Base-by-base conservation (phyloP, 169 alveolate genomes). In the Plasmodium cynomolgi region DNA sequence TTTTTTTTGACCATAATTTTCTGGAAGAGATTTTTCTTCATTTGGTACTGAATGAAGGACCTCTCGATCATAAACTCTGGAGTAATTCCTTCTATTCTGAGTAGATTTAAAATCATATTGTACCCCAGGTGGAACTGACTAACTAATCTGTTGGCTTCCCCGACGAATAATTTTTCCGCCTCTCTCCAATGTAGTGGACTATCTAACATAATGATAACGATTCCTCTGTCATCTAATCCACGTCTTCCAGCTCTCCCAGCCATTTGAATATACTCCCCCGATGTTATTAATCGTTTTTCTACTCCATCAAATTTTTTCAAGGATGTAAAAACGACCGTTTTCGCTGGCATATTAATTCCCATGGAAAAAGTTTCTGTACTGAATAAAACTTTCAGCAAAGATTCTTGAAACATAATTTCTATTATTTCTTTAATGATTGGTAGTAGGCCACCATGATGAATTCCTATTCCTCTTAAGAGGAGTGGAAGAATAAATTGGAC, bases 321-420 rank as follows among this genome's bases (percentile, higher is more conserved):
- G 29, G 96, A 93, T 2, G 99, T 99, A 96, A 99, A 99, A 7
- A 99, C 99, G 11, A 99, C 99, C 29, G 99, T 98, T 94, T 98
- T 98, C 1, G 99, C 99, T 50, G 99, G 99, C 99, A 99, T 99
- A 94, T 99, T 99, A 79, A 99, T 97, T 11, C 99, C 99, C 99
- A 99, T 98, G 37, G 99, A 98, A 95, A 99, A 99, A 8, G 99
- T 98, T 95, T 99, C 99, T 2, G 99, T 99, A 29, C 99, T 98
- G 95, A 99, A 99, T 77, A 99, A 95, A 44, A 98, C 98, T 96
- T 98, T 98, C 15, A 99, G 95, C 77, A 98, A 98, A 0, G 99
- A 98, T 86, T 98, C 99, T 84, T 98, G 98, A 98, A 98, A 99
- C 84, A 98, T 97, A n/a, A 99, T 97, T 95, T 99, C 99, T 26